A percentile compares a stretch with the other conserved stretches of the same genome.
phyloP scores from a whole-genome alignment of 169 alveolate genomes.

The Eimeria brunetti region DNA sequence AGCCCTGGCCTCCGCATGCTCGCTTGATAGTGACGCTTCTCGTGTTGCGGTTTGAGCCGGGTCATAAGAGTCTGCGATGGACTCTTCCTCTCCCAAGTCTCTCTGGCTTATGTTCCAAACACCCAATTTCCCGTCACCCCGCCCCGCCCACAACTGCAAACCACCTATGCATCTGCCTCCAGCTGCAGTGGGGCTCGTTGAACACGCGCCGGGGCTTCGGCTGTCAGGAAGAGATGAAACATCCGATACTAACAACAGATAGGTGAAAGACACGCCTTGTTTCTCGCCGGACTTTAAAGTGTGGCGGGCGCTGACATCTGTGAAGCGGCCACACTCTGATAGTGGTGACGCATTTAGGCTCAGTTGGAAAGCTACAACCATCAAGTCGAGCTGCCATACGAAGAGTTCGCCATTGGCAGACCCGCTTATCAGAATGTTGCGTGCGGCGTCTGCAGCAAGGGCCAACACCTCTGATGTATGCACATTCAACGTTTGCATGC shows the following conservation, averaged over 20 bases:
- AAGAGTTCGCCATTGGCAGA: slow-evolving; percentile 79
- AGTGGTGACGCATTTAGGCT: slow-evolving; percentile 53
- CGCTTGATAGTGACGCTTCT: background rate
- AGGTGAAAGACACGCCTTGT: slow-evolving; percentile 56
- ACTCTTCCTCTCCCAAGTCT: slow-evolving; percentile 46
- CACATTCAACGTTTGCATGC: slow-evolving; percentile 73
- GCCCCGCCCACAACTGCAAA: slow-evolving; percentile 70
- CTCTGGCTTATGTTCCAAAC: slow-evolving; percentile 62
- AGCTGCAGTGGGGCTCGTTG: background rate
- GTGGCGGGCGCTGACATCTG: slow-evolving; percentile 1
- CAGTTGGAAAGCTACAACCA: slow-evolving; percentile 68
- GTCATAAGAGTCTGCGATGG: slow-evolving; percentile 14
- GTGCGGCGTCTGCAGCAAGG: slow-evolving; percentile 66
- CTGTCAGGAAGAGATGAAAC: background rate
- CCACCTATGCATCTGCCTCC: slow-evolving; percentile 16
- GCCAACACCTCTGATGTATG: slow-evolving; percentile 78
- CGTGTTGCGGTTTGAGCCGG: background rate
- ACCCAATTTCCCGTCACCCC: slow-evolving; percentile 66
- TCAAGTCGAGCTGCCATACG: slow-evolving; percentile 75
- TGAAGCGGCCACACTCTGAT: slow-evolving; percentile 19
- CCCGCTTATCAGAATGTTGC: slow-evolving; percentile 72
- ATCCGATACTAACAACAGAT: slow-evolving; percentile 37
- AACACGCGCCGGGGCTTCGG: background rate
- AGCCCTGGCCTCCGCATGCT: background rate
- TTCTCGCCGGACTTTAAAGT: slow-evolving; percentile 3